Conservation (phyloP, 1,284 basidiomycete species). For the Tilletia indica region DNA sequence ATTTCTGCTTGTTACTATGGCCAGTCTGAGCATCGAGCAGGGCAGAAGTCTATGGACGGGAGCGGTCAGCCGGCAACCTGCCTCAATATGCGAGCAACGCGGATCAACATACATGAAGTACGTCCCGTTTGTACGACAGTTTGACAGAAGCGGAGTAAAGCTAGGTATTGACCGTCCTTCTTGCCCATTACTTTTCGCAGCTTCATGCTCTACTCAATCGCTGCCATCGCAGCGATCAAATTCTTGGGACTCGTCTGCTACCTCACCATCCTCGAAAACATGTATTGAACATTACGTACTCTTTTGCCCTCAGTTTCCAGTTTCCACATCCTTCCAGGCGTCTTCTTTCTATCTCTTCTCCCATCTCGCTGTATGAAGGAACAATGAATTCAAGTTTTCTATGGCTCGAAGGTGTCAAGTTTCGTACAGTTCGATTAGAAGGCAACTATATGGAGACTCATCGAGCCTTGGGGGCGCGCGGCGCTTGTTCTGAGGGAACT, state of each 20-base stretch:
- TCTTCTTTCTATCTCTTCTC: not conserved
- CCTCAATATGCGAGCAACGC: conserved; percentile 11
- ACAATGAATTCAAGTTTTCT: not conserved
- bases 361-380: too few species aligned
- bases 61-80: not conserved
- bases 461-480: conserved; percentile 7
- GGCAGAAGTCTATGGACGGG: conserved; percentile 19
- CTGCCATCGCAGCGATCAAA: conserved; percentile 19
- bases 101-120: conserved; percentile 21
- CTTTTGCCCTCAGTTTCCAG: too few species aligned
- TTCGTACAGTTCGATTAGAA: too few species aligned
- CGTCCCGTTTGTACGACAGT: not conserved
- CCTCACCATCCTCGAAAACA: conserved; percentile 4
- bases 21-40: conserved; percentile 13
- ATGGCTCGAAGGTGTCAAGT: not conserved
- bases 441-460: not conserved
- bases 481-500: conserved; percentile 21
- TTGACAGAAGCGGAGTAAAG: not conserved
- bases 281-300: not conserved
- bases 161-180: not conserved
- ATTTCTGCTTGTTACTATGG: not conserved
- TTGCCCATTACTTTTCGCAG: conserved; percentile 6
- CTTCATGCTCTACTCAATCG: conserved; percentile 20
- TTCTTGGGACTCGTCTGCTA: conserved; percentile 14
- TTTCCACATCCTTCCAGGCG: too few species aligned